These are phyloP conservation scores for Apiospora aurea DNA, from an alignment of 2,329 filamentous ascomycete species.

Conservation along the genomic window DNA sequence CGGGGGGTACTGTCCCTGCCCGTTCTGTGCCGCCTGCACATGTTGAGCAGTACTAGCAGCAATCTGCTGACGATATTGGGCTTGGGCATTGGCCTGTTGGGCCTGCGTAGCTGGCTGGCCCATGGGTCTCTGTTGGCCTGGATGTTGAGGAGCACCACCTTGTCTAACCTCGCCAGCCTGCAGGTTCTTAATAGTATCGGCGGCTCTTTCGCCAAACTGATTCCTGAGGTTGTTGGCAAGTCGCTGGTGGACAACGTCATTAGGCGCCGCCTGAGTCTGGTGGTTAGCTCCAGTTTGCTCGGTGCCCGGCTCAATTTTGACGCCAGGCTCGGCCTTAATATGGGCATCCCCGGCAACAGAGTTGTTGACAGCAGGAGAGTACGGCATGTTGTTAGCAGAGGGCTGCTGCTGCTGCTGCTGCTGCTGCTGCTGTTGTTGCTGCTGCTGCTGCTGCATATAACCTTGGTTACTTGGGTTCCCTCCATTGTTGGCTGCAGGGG, in stretches of 20 bases:
- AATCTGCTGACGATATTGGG: slow-evolving; percentile 38
- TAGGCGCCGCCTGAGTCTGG: slow-evolving; percentile 28
- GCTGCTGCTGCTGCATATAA: slow-evolving; percentile 30
- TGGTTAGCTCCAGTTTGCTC: slow-evolving; percentile 29
- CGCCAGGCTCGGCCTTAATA: slow-evolving; percentile 52
- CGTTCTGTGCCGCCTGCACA: slow-evolving; percentile 47
- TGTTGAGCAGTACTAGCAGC: slow-evolving; percentile 35
- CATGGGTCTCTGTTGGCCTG: slow-evolving; percentile 37
- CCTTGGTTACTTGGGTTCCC: not conserved
- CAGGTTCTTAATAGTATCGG: slow-evolving; percentile 70
- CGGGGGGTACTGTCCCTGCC: slow-evolving; percentile 50
- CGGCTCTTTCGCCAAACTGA: slow-evolving; percentile 69
- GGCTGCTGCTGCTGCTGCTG: slow-evolving; percentile 33
- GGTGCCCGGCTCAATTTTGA: slow-evolving; percentile 58
- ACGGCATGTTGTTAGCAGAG: slow-evolving; percentile 31
- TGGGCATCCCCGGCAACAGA: slow-evolving; percentile 41
- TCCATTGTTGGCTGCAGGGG: slow-evolving; percentile 30
- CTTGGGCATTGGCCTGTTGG: slow-evolving; percentile 34
- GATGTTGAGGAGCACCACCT: slow-evolving; percentile 38
- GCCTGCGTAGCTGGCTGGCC: slow-evolving; percentile 36
- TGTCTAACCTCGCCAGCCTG: slow-evolving; percentile 46
- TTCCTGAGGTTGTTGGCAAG: slow-evolving; percentile 64
- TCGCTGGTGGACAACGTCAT: slow-evolving; percentile 57
- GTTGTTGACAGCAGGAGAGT: slow-evolving; percentile 37
- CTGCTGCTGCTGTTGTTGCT: slow-evolving; percentile 32